phyloP scores from a whole-genome alignment of 2,329 filamentous ascomycete species.

The Passalora sequoiae region DNA sequence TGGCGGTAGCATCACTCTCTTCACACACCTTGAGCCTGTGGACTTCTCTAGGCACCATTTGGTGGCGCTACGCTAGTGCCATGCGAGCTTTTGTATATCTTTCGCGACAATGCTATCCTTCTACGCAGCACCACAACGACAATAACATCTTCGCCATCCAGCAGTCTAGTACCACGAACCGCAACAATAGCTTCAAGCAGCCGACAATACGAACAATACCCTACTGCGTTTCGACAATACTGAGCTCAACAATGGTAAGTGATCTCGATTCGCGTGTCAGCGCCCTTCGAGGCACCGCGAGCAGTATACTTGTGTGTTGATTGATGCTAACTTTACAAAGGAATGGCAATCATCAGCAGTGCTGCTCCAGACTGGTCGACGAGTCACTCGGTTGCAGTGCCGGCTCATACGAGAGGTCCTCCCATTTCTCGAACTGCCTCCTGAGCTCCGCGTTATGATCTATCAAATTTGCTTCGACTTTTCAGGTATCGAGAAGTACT shows the following conservation, averaged over 20 bases:
- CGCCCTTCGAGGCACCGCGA: no score
- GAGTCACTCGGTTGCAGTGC: slow-evolving; percentile 22
- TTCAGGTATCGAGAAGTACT: slow-evolving; percentile 19
- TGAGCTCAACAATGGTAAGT: slow-evolving; percentile 6
- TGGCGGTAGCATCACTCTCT: no score
- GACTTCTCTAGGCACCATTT: not conserved
- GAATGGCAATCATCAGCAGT: slow-evolving; percentile 13
- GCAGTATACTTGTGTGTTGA: no score
- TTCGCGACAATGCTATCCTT: not conserved
- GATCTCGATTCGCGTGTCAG: no score
- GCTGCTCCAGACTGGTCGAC: slow-evolving; percentile 13
- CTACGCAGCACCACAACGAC: not conserved
- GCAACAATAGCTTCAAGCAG: not conserved
- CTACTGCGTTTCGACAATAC: not conserved
- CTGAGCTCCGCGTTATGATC: slow-evolving; percentile 26
- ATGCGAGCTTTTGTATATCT: not conserved
- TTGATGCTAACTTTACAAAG: no score
- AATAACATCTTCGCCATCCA: not conserved
- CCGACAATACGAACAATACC: no score
- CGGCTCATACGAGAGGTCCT: slow-evolving; percentile 20
- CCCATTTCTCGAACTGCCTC: slow-evolving; percentile 26
- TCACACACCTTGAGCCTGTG: no score
- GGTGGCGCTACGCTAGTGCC: not conserved
- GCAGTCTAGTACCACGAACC: not conserved
- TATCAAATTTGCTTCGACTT: slow-evolving; percentile 24